These are phyloP conservation scores for Microbotryum saponariae DNA, from an alignment of 1,284 basidiomycete species.

Conservation along the genomic window DNA sequence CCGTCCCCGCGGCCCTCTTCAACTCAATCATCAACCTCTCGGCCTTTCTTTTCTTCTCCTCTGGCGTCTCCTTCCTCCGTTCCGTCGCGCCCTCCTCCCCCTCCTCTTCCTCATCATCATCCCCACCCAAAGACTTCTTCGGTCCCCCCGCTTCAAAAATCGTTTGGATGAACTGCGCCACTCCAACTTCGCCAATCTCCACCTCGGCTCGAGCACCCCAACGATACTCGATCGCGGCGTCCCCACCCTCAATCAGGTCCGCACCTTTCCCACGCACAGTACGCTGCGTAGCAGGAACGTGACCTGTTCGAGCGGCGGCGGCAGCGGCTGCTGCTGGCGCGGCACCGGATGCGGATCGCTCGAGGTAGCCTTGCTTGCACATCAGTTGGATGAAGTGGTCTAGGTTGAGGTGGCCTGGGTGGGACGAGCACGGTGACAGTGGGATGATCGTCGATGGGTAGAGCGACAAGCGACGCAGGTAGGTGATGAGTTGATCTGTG, in stretches of 20 bases:
- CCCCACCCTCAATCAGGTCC: slow-evolving; percentile 20
- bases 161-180: slow-evolving; percentile 36
- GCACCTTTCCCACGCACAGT: slow-evolving; percentile 7
- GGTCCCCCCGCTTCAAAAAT: slow-evolving; percentile 22
- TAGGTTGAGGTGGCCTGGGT: slow-evolving; percentile 11
- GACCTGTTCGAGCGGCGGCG: background rate
- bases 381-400: slow-evolving; percentile 11
- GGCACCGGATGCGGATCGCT: slow-evolving; percentile 18
- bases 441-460: slow-evolving; percentile 12
- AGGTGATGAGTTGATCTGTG: slow-evolving; percentile 29
- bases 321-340: background rate
- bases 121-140: background rate
- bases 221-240: slow-evolving; percentile 37
- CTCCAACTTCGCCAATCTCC: slow-evolving; percentile 38
- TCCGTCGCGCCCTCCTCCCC: background rate
- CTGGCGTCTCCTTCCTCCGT: slow-evolving; percentile 7
- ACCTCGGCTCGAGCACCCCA: slow-evolving; percentile 40
- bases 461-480: slow-evolving; percentile 19
- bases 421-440: slow-evolving; percentile 9
- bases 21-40: slow-evolving; percentile 20
- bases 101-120: background rate
- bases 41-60: slow-evolving; percentile 13
- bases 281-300: background rate
- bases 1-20: slow-evolving; percentile 18
- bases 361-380: slow-evolving; percentile 38